Evolutionary conservation across 257 asterid species (phyloP), one percentile per base, ranked within the genome.

Genomic region (Jacaranda copaia): DNA sequence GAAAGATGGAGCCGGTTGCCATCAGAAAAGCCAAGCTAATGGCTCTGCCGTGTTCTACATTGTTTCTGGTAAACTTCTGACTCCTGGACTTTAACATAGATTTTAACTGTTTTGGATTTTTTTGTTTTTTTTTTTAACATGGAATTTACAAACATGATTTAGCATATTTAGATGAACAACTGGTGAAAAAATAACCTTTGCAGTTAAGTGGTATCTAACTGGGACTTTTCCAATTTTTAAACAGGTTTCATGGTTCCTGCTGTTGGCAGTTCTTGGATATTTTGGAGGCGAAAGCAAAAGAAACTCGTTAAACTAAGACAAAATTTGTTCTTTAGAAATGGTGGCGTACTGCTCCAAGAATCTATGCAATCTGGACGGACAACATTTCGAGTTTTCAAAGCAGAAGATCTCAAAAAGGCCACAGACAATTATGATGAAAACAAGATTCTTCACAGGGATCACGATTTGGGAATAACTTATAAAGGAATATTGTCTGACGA

Each of bases 371-470:
- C 55, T 6, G 5, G n/a, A 10, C 66, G 38, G 40, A 42, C 13
- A 57, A 57, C 61, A 35, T 51, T 71, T 2, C 38, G 13, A 38
- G 10, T 77, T 53, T 84, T 78, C 68, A 84, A 75, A 19, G 84
- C 78, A 8, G 80, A 75, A 18, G 84, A 81, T 48, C 81, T 78
- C 11, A 68, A 76, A 42, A 73, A 13, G 61, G 89, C 86, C 0
- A 81, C 87, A 3, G 4, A 76, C 55, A 78, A 78, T 19, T 78
- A 77, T 51, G 78, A 64, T n/a, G 78, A 75, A n/a, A 35, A 3
- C 20, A 62, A 57, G 3, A 15, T 75, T 56, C 40, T 75, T 45
- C 48, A 1, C 25, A 35, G 58, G 46, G 40, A 68, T 10, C 19
- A 66, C 8, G 39, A 65, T 67, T n/a, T 25, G 20, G 70, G 81